Evolutionary conservation across 2,329 filamentous ascomycete species (phyloP), one percentile per base, ranked within the genome.

Genomic region (Trichoderma atroviride): DNA sequence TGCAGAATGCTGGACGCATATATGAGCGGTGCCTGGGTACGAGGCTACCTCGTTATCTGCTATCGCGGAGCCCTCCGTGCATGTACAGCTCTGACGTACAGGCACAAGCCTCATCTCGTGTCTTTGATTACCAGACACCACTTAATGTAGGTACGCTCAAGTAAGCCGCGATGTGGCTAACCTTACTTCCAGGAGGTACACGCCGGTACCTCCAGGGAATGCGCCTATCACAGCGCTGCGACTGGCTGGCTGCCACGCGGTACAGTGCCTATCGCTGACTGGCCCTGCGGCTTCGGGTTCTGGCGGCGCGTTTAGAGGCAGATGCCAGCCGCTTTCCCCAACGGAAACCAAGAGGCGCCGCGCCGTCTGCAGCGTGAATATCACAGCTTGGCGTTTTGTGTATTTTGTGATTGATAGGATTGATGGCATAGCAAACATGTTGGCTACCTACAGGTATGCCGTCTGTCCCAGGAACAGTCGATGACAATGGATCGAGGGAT

Each of bases 191-290:
- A 50, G 47, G 16, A 40, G 40, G 40, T 43, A 43, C 40, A n/a
- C 19, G 40, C 19, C 19, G 19, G 40, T 43, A 43, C 40, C 19
- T n/a, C 40, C 19, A 43, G 40, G 40, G 19, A 43, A 43, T 43
- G 16, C 40, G 56, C 56, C 24, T 22, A 33, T 29, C 29, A n/a
- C 27, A 59, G 31, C 56, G 47, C 47, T 50, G 47, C 10, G 5
- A 50, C 47, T 50, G 47, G 47, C 52, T 50, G 59, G 35, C 53
- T 65, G 69, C 69, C 69, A 70, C 69, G 69, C 69, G 69, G 40
- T 64, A 65, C 69, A 52, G 55, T 60, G 65, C 27, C 65, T 50
- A 64, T 70, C 66, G 65, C 69, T 70, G 58, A 70, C 52, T 70
- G 69, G 69, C 58, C 58, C 53, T 61, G 33, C 65, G 57, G 43